Conservation (phyloP, 1,284 basidiomycete species). For the Boletus semigastroideus region DNA sequence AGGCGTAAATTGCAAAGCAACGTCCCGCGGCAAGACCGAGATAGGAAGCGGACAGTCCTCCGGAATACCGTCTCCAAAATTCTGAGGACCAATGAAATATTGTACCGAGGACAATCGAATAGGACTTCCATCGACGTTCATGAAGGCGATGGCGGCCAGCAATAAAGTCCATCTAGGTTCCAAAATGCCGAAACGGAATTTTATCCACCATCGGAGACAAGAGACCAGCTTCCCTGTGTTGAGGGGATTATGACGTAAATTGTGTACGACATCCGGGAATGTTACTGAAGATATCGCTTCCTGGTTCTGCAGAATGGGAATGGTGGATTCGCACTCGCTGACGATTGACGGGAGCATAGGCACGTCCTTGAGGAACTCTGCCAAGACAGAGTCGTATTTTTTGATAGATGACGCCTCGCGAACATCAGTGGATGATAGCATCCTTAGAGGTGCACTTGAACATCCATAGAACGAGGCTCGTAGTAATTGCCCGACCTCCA, state of each 20-base stretch:
- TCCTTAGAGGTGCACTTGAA: constrained; percentile 52
- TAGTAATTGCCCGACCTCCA: constrained; percentile 70
- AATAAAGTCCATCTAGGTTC: neutral
- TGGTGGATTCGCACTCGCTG: constrained; percentile 46
- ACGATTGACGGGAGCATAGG: constrained; percentile 72
- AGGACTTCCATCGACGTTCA: neutral
- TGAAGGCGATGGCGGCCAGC: neutral
- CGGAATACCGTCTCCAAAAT: constrained; percentile 15
- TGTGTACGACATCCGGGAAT: constrained; percentile 80
- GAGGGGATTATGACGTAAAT: constrained; percentile 71
- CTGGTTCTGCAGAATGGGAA: constrained; percentile 63
- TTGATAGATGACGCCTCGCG: constrained; percentile 71
- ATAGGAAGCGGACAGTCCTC: constrained; percentile 7
- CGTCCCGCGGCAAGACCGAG: no score
- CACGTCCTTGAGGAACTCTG: constrained; percentile 78
- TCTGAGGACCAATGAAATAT: neutral
- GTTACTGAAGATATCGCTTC: constrained; percentile 72
- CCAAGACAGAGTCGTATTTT: constrained; percentile 69
- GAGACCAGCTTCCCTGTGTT: constrained; percentile 73
- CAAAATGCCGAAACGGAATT: constrained; percentile 30
- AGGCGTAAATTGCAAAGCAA: no score
- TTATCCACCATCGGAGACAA: constrained; percentile 88
- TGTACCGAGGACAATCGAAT: constrained; percentile 1
- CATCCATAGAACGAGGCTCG: constrained; percentile 82
- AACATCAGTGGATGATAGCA: constrained; percentile 81